Conservation (phyloP, 306 rosid species). For the Quercus cerris region DNA sequence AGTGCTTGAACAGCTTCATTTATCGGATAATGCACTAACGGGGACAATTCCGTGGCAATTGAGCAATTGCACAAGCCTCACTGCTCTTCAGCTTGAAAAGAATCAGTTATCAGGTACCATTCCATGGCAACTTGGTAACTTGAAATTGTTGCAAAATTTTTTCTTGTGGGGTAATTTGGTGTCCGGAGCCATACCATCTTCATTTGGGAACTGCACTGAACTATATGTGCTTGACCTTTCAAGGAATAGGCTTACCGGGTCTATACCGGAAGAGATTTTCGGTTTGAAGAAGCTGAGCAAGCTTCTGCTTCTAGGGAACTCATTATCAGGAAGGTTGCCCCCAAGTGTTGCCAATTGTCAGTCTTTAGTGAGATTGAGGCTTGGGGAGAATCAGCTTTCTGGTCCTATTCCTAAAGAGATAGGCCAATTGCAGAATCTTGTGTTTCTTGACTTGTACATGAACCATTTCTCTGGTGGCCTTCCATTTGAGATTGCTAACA, state of each 20-base stretch:
- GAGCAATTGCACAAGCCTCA: constrained; percentile 86
- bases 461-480: constrained; percentile 78
- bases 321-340: constrained; percentile 71
- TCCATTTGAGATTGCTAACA: constrained; percentile 76
- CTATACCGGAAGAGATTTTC: constrained; percentile 87
- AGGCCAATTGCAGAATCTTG: constrained; percentile 83
- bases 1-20: constrained; percentile 84
- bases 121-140: constrained; percentile 76
- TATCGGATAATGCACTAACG: constrained; percentile 71
- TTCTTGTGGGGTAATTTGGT: constrained; percentile 91
- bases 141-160: constrained; percentile 67
- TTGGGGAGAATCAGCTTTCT: constrained; percentile 90
- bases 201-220: constrained; percentile 89
- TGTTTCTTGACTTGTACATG: constrained; percentile 90
- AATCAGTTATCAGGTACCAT: constrained; percentile 85
- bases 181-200: constrained; percentile 80
- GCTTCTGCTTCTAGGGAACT: constrained; percentile 90
- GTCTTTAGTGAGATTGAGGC: constrained; percentile 80
- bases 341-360: constrained; percentile 67
- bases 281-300: constrained; percentile 89
- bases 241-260: constrained; percentile 84
- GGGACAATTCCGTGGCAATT: constrained; percentile 79
- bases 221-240: constrained; percentile 95
- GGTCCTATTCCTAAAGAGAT: constrained; percentile 87
- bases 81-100: constrained; percentile 88